A percentile compares a stretch with the other conserved stretches of the same genome.
Evolutionary conservation across 805 yeast species (phyloP).

Genomic region (Candida golubevii): DNA sequence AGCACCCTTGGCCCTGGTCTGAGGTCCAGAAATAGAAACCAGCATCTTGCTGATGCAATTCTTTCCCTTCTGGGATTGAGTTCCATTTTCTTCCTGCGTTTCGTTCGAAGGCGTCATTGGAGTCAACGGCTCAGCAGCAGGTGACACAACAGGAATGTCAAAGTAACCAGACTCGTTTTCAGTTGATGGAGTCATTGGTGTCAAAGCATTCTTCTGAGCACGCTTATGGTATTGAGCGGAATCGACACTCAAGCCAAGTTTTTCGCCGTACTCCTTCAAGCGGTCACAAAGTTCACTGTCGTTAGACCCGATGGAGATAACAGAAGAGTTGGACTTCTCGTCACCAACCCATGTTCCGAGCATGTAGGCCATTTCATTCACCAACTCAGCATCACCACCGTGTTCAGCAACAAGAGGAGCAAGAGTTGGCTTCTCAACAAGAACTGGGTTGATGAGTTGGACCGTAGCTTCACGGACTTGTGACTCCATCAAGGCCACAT

Average conservation of each 20-base stretch:
- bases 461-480: constrained; percentile 3
- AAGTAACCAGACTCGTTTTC: background rate
- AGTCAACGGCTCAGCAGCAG: background rate
- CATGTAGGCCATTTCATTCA: constrained; percentile 5
- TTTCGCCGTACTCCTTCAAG: constrained; percentile 2
- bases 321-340: background rate
- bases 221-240: background rate
- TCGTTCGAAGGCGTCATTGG: background rate
- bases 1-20: background rate
- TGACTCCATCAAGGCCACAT: background rate
- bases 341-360: constrained; percentile 5
- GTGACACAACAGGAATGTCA: background rate
- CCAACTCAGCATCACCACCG: constrained; percentile 1
- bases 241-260: constrained; percentile 3
- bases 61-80: background rate
- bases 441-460: constrained; percentile 7
- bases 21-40: background rate
- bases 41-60: background rate
- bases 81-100: background rate
- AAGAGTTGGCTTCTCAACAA: constrained; percentile 6
- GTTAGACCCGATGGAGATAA: background rate
- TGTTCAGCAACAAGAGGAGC: constrained; percentile 2
- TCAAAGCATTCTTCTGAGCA: background rate
- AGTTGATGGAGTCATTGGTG: constrained; percentile 2
- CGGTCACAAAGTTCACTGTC: constrained; percentile 1